A percentile compares a stretch with the other conserved stretches of the same genome.
phyloP scores from a whole-genome alignment of 2,329 filamentous ascomycete species.

The Paraconiothyrium brasiliense region DNA sequence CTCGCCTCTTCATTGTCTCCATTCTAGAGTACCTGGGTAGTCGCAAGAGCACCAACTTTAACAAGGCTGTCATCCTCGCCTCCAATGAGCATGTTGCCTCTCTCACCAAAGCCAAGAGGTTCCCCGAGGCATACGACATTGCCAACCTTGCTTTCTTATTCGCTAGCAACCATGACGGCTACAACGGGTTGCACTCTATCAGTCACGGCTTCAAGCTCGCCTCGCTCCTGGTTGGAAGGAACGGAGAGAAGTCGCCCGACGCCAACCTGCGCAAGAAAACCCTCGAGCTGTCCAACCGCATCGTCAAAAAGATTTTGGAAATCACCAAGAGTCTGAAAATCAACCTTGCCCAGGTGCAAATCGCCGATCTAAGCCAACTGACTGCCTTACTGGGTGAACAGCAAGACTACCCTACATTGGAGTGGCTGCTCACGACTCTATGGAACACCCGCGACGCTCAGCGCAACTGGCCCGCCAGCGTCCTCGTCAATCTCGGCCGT shows the following conservation, averaged over 20 bases:
- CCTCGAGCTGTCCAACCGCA: slow-evolving; percentile 51
- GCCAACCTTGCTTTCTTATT: slow-evolving; percentile 46
- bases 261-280: slow-evolving; percentile 50
- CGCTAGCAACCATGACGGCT: slow-evolving; percentile 42
- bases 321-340: slow-evolving; percentile 53
- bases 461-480: slow-evolving; percentile 45
- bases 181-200: slow-evolving; percentile 45
- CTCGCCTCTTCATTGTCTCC: slow-evolving; percentile 42
- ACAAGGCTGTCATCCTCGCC: slow-evolving; percentile 39
- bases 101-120: slow-evolving; percentile 42
- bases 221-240: slow-evolving; percentile 44
- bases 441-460: slow-evolving; percentile 49
- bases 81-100: slow-evolving; percentile 35
- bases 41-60: slow-evolving; percentile 41
- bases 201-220: slow-evolving; percentile 50
- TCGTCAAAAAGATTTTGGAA: slow-evolving; percentile 53
- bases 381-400: slow-evolving; percentile 57
- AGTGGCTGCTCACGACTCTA: slow-evolving; percentile 49
- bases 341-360: slow-evolving; percentile 55
- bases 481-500: slow-evolving; percentile 62
- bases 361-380: slow-evolving; percentile 53
- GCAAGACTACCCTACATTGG: slow-evolving; percentile 55
- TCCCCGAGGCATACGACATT: slow-evolving; percentile 45
- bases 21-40: slow-evolving; percentile 42
- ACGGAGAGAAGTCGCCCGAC: slow-evolving; percentile 41